Evolutionary conservation across 1,284 basidiomycete species (phyloP).

Genomic region (Pyrrhoderma noxium): DNA sequence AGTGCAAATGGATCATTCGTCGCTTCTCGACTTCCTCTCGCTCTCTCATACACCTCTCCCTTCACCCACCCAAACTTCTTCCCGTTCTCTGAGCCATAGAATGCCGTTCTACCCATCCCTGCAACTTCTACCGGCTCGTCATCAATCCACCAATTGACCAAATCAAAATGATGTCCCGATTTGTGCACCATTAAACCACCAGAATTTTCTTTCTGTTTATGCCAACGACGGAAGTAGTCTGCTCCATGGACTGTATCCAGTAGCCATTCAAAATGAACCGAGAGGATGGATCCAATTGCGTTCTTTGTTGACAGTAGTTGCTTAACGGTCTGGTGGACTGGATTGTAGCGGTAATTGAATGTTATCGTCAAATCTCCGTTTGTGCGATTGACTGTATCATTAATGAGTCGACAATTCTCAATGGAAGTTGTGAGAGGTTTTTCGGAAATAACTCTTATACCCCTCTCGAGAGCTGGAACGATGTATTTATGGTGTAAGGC

Average conservation of each 20-base stretch:
- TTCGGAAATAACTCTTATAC: constrained; percentile 42
- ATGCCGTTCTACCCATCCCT: constrained; percentile 41
- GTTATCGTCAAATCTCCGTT: constrained; percentile 38
- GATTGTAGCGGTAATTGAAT: constrained; percentile 46
- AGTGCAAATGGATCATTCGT: constrained; percentile 45
- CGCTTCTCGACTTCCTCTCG: constrained; percentile 36
- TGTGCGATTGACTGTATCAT: constrained; percentile 38
- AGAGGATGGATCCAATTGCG: constrained; percentile 44
- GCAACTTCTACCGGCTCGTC: constrained; percentile 43
- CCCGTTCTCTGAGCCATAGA: constrained; percentile 43
- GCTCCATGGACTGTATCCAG: constrained; percentile 45
- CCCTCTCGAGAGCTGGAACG: constrained; percentile 35
- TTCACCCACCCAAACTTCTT: constrained; percentile 43
- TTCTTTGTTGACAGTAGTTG: constrained; percentile 39
- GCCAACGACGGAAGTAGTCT: constrained; percentile 51
- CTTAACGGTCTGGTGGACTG: constrained; percentile 47
- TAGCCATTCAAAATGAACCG: constrained; percentile 52
- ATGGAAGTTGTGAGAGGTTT: constrained; percentile 51
- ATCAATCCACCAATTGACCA: constrained; percentile 52
- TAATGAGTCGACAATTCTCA: constrained; percentile 40
- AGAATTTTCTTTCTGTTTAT: constrained; percentile 42
- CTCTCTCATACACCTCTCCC: constrained; percentile 39
- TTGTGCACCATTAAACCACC: constrained; percentile 51
- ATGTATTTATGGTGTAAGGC: constrained; percentile 45
- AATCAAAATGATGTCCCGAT: constrained; percentile 45